Evolutionary conservation across 352 stramenopile species (phyloP).

Genomic region (Pythium aphanidermatum): DNA sequence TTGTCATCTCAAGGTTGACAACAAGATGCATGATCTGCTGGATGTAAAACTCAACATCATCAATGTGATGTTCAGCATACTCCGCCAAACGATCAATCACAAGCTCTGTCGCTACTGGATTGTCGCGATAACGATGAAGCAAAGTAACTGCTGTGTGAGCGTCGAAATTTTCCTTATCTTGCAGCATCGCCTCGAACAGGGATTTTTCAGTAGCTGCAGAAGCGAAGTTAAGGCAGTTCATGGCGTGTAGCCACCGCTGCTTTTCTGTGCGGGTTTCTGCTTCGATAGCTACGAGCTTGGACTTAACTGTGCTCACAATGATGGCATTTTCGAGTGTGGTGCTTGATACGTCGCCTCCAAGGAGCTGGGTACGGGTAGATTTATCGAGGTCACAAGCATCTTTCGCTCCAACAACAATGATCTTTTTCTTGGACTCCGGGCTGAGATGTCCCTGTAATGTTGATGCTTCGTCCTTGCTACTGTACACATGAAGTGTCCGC

Average conservation of each 20-base stretch:
- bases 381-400: slow-evolving; percentile 58
- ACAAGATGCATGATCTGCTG: slow-evolving; percentile 74
- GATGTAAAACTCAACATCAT: slow-evolving; percentile 82
- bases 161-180: slow-evolving; percentile 47
- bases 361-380: slow-evolving; percentile 34
- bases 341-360: slow-evolving; percentile 25
- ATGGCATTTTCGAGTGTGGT: slow-evolving; percentile 42
- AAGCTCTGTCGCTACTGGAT: slow-evolving; percentile 49
- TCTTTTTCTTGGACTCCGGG: slow-evolving; percentile 39
- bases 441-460: slow-evolving; percentile 16
- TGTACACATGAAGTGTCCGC: slow-evolving; percentile 52
- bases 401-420: slow-evolving; percentile 57
- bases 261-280: slow-evolving; percentile 70
- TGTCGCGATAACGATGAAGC: slow-evolving; percentile 68
- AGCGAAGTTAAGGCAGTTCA: slow-evolving; percentile 58
- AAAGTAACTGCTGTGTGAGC: slow-evolving; percentile 61
- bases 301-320: slow-evolving; percentile 65
- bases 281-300: slow-evolving; percentile 60
- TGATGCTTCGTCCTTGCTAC: slow-evolving; percentile 36
- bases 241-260: slow-evolving; percentile 66
- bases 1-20: slow-evolving; percentile 52
- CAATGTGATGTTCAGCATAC: slow-evolving; percentile 61
- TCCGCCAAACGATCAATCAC: slow-evolving; percentile 57
- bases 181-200: slow-evolving; percentile 51
- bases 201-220: slow-evolving; percentile 41